Percentiles rank a stretch among this genome's conserved stretches.
Conservation (phyloP, 345 rosid species). For the Salix purpurea region DNA sequence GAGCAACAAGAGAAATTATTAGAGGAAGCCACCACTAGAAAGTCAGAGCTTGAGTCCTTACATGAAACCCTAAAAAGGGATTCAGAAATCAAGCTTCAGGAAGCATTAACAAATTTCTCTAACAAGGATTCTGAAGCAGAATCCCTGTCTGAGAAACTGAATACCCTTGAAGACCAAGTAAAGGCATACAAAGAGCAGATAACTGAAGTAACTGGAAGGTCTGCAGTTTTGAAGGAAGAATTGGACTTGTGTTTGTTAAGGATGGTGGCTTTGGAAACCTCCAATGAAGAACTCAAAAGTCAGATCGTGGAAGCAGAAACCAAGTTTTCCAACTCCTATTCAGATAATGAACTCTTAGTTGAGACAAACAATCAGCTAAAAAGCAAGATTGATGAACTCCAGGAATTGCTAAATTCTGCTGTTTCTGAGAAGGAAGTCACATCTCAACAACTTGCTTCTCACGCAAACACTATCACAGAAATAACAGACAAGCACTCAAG, state of each 20-base stretch:
- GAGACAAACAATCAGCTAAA: slow-evolving; percentile 84
- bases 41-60: slow-evolving; percentile 58
- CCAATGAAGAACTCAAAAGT: slow-evolving; percentile 57
- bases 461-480: slow-evolving; percentile 38
- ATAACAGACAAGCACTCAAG: slow-evolving; percentile 52
- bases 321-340: slow-evolving; percentile 50
- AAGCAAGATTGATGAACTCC: slow-evolving; percentile 65
- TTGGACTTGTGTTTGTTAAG: slow-evolving; percentile 50
- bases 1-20: slow-evolving; percentile 49
- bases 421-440: slow-evolving; percentile 65
- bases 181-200: slow-evolving; percentile 58
- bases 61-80: slow-evolving; percentile 57
- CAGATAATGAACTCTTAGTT: slow-evolving; percentile 61
- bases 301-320: slow-evolving; percentile 54
- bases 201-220: slow-evolving; percentile 48
- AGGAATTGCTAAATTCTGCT: slow-evolving; percentile 52
- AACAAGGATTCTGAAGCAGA: slow-evolving; percentile 72
- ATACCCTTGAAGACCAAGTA: slow-evolving; percentile 53
- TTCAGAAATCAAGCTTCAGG: slow-evolving; percentile 59
- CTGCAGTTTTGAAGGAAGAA: slow-evolving; percentile 62
- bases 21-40: slow-evolving; percentile 51
- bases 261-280: slow-evolving; percentile 52
- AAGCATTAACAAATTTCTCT: slow-evolving; percentile 51
- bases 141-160: slow-evolving; percentile 58
- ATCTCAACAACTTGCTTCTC: slow-evolving; percentile 49